These are phyloP conservation scores for Arctostaphylos glauca DNA, from an alignment of 148 eudicot genomes.

Conservation along the genomic window DNA sequence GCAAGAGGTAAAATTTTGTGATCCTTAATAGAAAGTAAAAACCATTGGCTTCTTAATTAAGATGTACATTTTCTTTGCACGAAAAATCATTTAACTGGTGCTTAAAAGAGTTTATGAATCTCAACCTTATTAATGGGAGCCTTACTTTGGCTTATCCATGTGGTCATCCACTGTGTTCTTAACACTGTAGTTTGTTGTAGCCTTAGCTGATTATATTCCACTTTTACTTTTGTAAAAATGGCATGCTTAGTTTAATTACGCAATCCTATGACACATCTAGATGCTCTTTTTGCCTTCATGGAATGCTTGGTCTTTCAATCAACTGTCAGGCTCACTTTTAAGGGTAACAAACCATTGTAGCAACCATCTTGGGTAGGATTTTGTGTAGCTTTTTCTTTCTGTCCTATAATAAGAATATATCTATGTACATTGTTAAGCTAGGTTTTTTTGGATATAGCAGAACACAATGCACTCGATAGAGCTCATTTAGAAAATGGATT, in stretches of 20 bases:
- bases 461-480: too few relatives aligned
- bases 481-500: too few relatives aligned
- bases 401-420: background rate
- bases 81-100: background rate
- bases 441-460: too few relatives aligned
- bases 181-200: background rate
- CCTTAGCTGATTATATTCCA: background rate
- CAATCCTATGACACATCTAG: background rate
- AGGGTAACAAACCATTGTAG: background rate
- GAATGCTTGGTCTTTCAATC: background rate
- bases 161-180: background rate
- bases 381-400: background rate
- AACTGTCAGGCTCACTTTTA: background rate
- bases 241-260: background rate
- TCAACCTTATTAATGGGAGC: background rate
- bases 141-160: background rate
- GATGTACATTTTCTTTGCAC: background rate
- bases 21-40: background rate
- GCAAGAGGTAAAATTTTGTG: constrained; percentile 65
- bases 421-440: background rate
- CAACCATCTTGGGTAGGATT: background rate
- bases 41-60: background rate
- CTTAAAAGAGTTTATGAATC: background rate
- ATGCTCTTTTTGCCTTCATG: background rate
- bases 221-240: background rate